These are phyloP conservation scores for Epicoccum sorghinum DNA, from an alignment of 2,329 filamentous ascomycete genomes.

Conservation along the genomic window DNA sequence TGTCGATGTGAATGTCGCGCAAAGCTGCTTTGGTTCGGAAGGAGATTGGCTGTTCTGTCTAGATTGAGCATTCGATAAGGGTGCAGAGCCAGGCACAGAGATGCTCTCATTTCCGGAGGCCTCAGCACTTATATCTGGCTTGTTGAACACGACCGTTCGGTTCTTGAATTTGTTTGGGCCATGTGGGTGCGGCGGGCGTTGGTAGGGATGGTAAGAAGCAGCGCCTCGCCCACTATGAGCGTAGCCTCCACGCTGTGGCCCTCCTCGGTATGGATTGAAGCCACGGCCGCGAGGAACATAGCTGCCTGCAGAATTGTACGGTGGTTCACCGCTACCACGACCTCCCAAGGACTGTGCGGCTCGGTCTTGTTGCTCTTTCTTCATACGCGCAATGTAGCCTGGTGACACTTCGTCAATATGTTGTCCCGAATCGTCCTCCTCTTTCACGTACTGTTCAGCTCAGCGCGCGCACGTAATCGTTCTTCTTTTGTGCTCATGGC, in stretches of 20 bases:
- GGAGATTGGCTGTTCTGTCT: slow-evolving; percentile 16
- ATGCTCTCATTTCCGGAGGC: neutral
- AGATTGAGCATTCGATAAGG: neutral
- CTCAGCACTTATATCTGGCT: slow-evolving; percentile 9
- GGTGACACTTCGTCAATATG: slow-evolving; percentile 16
- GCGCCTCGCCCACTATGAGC: slow-evolving; percentile 12
- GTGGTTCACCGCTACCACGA: neutral
- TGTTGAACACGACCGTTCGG: slow-evolving; percentile 21
- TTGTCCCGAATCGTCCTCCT: slow-evolving; percentile 3
- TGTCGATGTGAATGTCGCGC: slow-evolving; percentile 39
- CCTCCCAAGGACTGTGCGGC: slow-evolving; percentile 9
- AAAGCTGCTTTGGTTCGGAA: slow-evolving; percentile 23
- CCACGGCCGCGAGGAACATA: slow-evolving; percentile 7
- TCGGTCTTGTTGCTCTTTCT: slow-evolving; percentile 26
- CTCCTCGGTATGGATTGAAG: neutral
- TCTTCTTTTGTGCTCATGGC: slow-evolving; percentile 30
- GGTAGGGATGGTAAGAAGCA: slow-evolving; percentile 31
- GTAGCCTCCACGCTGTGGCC: slow-evolving; percentile 19
- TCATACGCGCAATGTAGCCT: slow-evolving; percentile 31
- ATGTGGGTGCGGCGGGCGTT: slow-evolving; percentile 15
- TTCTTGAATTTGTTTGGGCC: slow-evolving; percentile 18
- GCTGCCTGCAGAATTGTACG: neutral
- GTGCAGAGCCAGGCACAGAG: slow-evolving; percentile 5
- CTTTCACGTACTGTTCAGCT: slow-evolving; percentile 35
- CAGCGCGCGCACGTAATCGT: slow-evolving; percentile 29